phyloP scores from a whole-genome alignment of 345 rosid species.

The Hibiscus mutabilis region DNA sequence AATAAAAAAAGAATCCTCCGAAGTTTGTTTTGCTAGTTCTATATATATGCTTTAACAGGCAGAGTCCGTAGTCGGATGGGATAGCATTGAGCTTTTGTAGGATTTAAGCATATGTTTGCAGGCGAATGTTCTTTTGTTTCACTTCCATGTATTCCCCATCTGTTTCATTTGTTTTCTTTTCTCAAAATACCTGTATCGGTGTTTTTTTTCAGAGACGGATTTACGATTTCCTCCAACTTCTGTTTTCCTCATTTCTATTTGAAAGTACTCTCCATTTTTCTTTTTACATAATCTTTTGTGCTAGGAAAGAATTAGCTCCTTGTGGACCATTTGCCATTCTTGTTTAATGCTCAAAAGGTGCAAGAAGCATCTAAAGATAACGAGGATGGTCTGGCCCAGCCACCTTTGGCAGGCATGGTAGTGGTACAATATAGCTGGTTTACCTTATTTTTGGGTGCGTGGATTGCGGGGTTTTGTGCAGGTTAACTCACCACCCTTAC shows the following conservation, averaged over 20 bases:
- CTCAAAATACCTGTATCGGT: background rate
- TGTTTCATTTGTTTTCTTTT: background rate
- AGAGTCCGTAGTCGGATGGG: background rate
- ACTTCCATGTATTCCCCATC: background rate
- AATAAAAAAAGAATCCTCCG: background rate
- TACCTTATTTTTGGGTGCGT: constrained; percentile 19
- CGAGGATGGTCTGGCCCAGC: constrained; percentile 11
- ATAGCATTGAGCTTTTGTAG: background rate
- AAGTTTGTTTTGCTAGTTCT: background rate
- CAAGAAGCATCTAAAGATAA: constrained; percentile 1
- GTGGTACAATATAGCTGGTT: background rate
- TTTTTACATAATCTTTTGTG: background rate
- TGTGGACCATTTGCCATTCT: background rate
- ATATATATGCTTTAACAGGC: background rate
- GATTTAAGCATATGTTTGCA: background rate
- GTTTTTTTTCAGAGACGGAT: background rate
- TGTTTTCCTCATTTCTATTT: background rate
- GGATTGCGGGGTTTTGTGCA: constrained; percentile 20
- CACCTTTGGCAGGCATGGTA: constrained; percentile 15
- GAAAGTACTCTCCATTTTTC: background rate
- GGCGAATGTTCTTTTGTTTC: background rate
- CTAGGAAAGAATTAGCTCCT: background rate
- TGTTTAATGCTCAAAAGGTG: background rate
- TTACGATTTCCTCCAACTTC: background rate
- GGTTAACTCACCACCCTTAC: background rate